Conservation (phyloP, 106 monocot genomes). For the Iris macrosiphon region DNA sequence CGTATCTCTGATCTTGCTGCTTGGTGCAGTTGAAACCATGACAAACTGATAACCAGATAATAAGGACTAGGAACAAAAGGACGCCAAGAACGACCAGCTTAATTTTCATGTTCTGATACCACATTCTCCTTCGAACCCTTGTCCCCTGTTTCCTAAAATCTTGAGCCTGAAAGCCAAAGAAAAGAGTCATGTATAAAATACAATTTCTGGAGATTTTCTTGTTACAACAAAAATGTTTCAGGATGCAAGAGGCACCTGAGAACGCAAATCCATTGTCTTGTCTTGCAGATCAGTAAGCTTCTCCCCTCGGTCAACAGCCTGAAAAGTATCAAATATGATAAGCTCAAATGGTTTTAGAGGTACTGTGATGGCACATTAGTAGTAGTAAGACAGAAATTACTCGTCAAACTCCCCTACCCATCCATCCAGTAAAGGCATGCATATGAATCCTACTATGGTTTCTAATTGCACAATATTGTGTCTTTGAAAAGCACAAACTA, state of each 20-base stretch:
- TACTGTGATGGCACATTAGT: no score
- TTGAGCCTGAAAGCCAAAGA: constrained; percentile 61
- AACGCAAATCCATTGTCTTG: constrained; percentile 63
- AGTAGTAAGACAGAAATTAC: no score
- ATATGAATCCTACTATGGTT: no score
- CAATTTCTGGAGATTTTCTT: not conserved
- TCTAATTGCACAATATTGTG: no score
- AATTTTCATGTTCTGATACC: constrained; percentile 89
- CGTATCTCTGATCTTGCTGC: constrained; percentile 14
- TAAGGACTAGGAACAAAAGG: constrained; percentile 75
- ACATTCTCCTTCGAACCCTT: constrained; percentile 71
- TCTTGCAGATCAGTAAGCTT: constrained; percentile 69
- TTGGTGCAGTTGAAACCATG: constrained; percentile 91
- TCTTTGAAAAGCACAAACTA: no score
- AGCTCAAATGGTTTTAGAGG: not conserved
- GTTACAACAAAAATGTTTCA: not conserved
- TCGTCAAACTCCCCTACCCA: no score
- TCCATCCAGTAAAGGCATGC: no score
- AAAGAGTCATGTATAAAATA: not conserved
- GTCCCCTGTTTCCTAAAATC: constrained; percentile 87
- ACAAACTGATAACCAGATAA: constrained; percentile 88
- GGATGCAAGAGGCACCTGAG: constrained; percentile 31
- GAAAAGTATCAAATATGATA: constrained; percentile 8
- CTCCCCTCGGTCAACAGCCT: constrained; percentile 78
- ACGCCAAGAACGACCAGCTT: constrained; percentile 67